Evolutionary conservation across 1,284 basidiomycete species (phyloP), one percentile per base, ranked within the genome.

Genomic region (Coniferiporia weirii): DNA sequence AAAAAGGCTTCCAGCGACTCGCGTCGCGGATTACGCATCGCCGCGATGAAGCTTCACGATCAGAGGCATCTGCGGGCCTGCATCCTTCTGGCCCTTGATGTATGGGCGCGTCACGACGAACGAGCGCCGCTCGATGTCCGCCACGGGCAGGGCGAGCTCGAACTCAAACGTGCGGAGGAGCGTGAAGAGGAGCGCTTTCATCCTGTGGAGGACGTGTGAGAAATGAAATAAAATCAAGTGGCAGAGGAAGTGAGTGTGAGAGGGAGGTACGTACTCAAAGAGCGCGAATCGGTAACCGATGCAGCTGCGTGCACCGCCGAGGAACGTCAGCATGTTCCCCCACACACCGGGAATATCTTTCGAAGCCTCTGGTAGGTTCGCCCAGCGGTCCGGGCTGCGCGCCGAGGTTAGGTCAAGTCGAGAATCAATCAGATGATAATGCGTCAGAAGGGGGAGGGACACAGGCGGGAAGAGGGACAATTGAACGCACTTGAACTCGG

Each of bases 251-350:
- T 46, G 46, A 40, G 32, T 48, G 20, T 13, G 9, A n/a, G 47
- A 57, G 48, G 7, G n/a, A 34, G 9, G 20, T 40, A 40, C 67
- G 61, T 55, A 70, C 69, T 79, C 78, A 10, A 72, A 69, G 15
- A 79, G 57, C 4, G 78, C 74, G 59, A 80, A 78, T 9, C 75
- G 71, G 65, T 74, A 79, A 1, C 79, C 79, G 45, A 73, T 72
- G 57, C 71, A 72, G 5, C 68, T 64, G 45, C 65, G 61, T 3
- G 65, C 56, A 17, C 70, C 70, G 4, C 65, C 68, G 6, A 71
- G 56, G 65, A 74, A 75, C 19, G 70, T 66, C 56, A 73, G 47
- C 15, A 70, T 15, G 56, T 70, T 65, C n/a, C 65, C 66, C 63
- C 64, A 71, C 1, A 73, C 64, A n/a, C 72, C 68, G 15, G 72